Percentiles rank a stretch among this genome's conserved stretches.
Conservation (phyloP, 257 asterid genomes). For the Galeopsis tetrahit region DNA sequence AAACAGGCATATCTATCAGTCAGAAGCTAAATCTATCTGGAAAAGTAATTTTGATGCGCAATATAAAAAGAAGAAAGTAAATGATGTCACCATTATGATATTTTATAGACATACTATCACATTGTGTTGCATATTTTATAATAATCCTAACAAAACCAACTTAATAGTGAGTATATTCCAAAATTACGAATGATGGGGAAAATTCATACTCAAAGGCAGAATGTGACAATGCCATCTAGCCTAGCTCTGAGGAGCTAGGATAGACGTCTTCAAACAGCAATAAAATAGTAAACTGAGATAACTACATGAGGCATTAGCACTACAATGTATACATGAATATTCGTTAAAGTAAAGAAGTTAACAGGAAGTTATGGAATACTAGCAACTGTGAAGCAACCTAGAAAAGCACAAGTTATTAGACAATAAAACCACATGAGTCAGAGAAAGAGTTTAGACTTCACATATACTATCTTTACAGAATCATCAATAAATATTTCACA, state of each 20-base stretch:
- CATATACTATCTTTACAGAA: not conserved
- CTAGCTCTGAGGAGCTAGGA: not conserved
- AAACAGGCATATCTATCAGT: not conserved
- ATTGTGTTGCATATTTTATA: not conserved
- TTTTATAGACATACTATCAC: conserved; percentile 2
- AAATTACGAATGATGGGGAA: not conserved
- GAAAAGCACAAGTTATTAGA: conserved; percentile 12
- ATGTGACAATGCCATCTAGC: not conserved
- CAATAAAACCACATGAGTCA: not conserved
- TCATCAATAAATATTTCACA: conserved; percentile 7
- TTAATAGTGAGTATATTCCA: not conserved
- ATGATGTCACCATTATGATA: not conserved
- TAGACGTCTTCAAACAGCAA: conserved; percentile 3
- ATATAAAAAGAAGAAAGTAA: not conserved
- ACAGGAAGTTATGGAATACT: not conserved
- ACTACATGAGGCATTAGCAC: not conserved
- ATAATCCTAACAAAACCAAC: conserved; percentile 23
- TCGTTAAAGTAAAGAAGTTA: conserved; percentile 4
- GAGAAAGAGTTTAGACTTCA: not conserved
- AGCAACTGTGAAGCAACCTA: conserved; percentile 13
- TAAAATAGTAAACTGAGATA: not conserved
- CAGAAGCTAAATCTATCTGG: conserved; percentile 12
- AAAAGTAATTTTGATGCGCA: not conserved
- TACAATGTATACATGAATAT: not conserved
- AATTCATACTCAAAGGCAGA: not conserved